Conservation (phyloP, 176 grass and related monocot genomes). For the Bromus sterilis region DNA sequence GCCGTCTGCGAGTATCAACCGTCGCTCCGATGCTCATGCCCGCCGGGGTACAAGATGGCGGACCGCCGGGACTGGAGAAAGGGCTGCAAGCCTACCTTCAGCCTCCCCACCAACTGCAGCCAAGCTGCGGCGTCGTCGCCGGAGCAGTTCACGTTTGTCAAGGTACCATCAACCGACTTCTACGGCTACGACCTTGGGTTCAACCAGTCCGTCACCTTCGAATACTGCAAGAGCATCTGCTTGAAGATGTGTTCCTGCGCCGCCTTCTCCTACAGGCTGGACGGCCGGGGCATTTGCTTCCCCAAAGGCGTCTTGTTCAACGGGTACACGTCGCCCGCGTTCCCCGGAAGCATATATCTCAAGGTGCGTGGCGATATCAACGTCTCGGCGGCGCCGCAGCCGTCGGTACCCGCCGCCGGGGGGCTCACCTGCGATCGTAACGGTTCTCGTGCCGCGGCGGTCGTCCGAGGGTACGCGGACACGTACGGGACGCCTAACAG, state of each 20-base stretch:
- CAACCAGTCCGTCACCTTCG: background rate
- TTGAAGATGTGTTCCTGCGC: background rate
- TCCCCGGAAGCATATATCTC: background rate
- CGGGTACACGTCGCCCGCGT: background rate
- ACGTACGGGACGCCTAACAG: background rate
- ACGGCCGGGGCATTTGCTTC: constrained; percentile 15
- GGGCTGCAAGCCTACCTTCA: constrained; percentile 43
- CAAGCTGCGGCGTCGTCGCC: background rate
- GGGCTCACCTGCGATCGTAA: background rate
- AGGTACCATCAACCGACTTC: constrained; percentile 30
- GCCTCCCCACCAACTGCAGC: constrained; percentile 8
- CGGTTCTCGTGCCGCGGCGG: background rate
- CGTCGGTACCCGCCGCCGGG: background rate
- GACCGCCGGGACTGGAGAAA: constrained; percentile 34
- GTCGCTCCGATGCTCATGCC: constrained; percentile 29
- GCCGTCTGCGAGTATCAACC: constrained; percentile 33
- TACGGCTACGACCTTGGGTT: constrained; percentile 40
- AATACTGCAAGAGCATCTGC: constrained; percentile 19
- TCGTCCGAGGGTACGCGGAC: background rate
- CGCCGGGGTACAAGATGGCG: constrained; percentile 41
- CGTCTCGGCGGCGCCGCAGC: background rate
- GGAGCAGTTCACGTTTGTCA: constrained; percentile 5
- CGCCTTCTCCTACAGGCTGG: background rate
- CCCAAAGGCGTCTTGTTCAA: constrained; percentile 27
- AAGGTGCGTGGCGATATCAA: background rate